Evolutionary conservation across 1,139 yeast genomes (phyloP).

Genomic region (Hemisphaericaspora xylanilytica): DNA sequence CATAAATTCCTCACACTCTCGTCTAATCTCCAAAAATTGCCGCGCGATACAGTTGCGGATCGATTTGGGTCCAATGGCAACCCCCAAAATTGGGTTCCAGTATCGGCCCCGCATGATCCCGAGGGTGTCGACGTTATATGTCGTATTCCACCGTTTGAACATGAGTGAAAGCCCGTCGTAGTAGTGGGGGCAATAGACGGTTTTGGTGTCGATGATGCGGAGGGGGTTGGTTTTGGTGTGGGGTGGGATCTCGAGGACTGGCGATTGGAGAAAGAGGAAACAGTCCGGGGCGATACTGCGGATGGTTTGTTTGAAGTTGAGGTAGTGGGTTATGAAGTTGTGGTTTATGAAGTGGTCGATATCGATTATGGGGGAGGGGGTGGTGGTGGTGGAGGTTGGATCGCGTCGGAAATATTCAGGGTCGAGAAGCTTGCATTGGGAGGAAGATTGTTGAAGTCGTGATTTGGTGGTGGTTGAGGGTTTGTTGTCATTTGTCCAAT

Average conservation of each 20-base stretch:
- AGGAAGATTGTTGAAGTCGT: slow-evolving; percentile 40
- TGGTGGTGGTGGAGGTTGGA: background rate
- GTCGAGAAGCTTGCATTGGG: slow-evolving; percentile 30
- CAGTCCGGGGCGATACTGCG: slow-evolving; percentile 45
- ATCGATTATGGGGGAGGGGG: slow-evolving; percentile 37
- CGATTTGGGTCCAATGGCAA: slow-evolving; percentile 75
- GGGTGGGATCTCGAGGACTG: slow-evolving; percentile 82
- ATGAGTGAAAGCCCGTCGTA: slow-evolving; percentile 91
- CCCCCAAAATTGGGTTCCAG: slow-evolving; percentile 69
- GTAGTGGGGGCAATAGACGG: slow-evolving; percentile 82
- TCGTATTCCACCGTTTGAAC: slow-evolving; percentile 79
- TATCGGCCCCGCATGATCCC: slow-evolving; percentile 86
- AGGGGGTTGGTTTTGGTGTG: slow-evolving; percentile 48
- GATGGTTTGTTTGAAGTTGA: slow-evolving; percentile 45
- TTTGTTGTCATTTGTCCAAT: too few species aligned
- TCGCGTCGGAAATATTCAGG: too few species aligned
- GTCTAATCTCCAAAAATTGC: slow-evolving; percentile 63
- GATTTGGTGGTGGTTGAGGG: slow-evolving; percentile 18
- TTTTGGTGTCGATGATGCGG: slow-evolving; percentile 55
- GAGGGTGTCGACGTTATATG: slow-evolving; percentile 80
- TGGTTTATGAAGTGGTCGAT: slow-evolving; percentile 61
- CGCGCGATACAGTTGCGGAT: slow-evolving; percentile 68
- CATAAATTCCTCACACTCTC: slow-evolving; percentile 57
- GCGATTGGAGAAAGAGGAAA: slow-evolving; percentile 74
- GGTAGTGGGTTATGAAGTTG: slow-evolving; percentile 60